Percentiles rank a stretch among this genome's conserved stretches.
Evolutionary conservation across 2,329 filamentous ascomycete species (phyloP).

Genomic region (Tolypocladium amazonense): DNA sequence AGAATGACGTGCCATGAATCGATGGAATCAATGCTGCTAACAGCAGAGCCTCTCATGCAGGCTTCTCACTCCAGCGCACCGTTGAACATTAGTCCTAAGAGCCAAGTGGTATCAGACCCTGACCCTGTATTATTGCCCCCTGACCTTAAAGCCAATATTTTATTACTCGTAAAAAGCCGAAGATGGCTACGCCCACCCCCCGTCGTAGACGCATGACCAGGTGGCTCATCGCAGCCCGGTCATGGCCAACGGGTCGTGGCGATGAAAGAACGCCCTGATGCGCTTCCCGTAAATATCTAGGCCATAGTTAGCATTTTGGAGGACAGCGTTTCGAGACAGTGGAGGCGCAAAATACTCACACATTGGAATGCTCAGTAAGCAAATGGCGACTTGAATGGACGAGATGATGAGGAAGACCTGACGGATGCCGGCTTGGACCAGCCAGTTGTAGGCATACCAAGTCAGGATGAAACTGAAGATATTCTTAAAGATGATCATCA

Average conservation of each 20-base stretch:
- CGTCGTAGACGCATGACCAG: neutral
- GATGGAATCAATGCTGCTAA: neutral
- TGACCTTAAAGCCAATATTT: neutral
- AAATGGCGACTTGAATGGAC: constrained; percentile 69
- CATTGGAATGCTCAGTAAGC: constrained; percentile 62
- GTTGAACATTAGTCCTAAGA: neutral
- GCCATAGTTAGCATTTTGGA: constrained; percentile 1
- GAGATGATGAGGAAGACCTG: constrained; percentile 58
- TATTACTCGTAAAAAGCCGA: neutral
- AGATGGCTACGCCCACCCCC: too few species aligned
- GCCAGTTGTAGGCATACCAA: constrained; percentile 76
- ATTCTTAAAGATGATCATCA: constrained; percentile 89
- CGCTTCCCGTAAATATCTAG: constrained; percentile 70
- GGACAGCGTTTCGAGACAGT: fast-evolving
- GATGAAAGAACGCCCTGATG: constrained; percentile 62
- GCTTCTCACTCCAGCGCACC: neutral
- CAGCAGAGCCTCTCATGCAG: neutral
- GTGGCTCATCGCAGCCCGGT: constrained; percentile 15
- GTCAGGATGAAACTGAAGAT: constrained; percentile 82
- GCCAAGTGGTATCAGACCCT: neutral
- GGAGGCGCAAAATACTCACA: constrained; percentile 46
- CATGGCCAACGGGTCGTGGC: constrained; percentile 55
- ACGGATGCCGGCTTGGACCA: constrained; percentile 53
- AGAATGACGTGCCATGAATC: neutral
- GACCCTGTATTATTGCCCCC: neutral